Conservation (phyloP, 1,284 basidiomycete genomes). For the Ustilago sp. region DNA sequence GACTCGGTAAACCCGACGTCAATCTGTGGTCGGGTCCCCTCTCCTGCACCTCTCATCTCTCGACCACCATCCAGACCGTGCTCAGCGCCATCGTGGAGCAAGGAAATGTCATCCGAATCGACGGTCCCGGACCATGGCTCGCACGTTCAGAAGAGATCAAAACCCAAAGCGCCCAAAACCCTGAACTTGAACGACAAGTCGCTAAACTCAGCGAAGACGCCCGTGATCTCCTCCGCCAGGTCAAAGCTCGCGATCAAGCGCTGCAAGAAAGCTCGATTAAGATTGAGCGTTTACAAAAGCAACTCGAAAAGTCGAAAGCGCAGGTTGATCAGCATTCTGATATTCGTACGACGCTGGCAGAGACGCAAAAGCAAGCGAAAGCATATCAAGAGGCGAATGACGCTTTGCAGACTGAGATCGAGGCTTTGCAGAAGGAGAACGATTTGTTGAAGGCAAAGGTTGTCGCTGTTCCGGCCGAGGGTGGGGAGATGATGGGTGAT, state of each 20-base stretch:
- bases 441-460: conserved; percentile 79
- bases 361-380: conserved; percentile 85
- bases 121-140: conserved; percentile 78
- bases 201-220: conserved; percentile 87
- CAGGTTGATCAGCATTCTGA: conserved; percentile 82
- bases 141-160: conserved; percentile 88
- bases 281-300: conserved; percentile 91
- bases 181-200: conserved; percentile 90
- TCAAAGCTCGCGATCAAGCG: conserved; percentile 81
- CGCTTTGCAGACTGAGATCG: conserved; percentile 87
- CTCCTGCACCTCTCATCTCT: conserved; percentile 40
- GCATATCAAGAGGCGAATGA: conserved; percentile 93
- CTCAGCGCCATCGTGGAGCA: conserved; percentile 58
- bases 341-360: conserved; percentile 82
- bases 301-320: conserved; percentile 88
- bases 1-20: conserved; percentile 38
- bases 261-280: conserved; percentile 90
- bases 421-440: conserved; percentile 87
- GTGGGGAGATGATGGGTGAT: conserved; percentile 11
- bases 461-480: conserved; percentile 13
- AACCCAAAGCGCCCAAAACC: conserved; percentile 82
- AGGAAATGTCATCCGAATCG: conserved; percentile 62
- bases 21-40: conserved; percentile 47
- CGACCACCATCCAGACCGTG: conserved; percentile 52
- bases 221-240: conserved; percentile 82